Conservation (phyloP, 768 basidiomycete genomes). For the Tulasnella calospora region DNA sequence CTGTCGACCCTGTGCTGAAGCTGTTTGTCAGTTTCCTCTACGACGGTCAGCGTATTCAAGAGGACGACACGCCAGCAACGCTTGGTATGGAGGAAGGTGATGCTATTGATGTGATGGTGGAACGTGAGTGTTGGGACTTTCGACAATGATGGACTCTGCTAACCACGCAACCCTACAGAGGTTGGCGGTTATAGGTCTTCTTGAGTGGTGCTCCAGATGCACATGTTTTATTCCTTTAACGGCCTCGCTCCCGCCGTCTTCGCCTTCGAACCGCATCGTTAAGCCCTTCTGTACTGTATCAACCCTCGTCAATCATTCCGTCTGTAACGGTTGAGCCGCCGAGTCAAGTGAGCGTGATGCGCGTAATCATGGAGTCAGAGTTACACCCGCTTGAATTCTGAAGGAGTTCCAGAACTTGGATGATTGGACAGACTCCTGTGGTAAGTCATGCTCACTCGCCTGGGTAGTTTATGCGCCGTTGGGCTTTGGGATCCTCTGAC, state of each 20-base stretch:
- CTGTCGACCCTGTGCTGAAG: not conserved
- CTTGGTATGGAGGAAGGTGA: slow-evolving; percentile 85
- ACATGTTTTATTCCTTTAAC: not conserved
- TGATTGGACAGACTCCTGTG: not conserved
- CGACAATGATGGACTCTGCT: not conserved
- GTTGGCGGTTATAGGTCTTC: not conserved
- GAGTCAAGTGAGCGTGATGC: not conserved
- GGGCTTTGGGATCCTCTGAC: not conserved
- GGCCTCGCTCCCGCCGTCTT: not conserved
- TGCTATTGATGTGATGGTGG: slow-evolving; percentile 94
- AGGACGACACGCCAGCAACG: slow-evolving; percentile 78
- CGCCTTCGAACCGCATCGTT: not conserved
- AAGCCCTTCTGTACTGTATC: not conserved
- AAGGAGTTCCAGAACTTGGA: not conserved
- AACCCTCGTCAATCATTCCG: not conserved
- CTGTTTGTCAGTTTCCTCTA: slow-evolving; percentile 68
- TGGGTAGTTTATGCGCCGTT: not conserved
- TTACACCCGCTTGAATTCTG: not conserved
- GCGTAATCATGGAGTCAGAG: not conserved
- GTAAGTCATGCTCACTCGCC: not conserved
- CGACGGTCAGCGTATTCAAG: slow-evolving; percentile 78
- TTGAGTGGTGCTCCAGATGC: not conserved
- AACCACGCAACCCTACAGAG: not conserved
- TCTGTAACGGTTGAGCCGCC: not conserved
- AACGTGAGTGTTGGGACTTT: slow-evolving; percentile 51